A percentile compares a stretch with the other conserved stretches of the same genome.
phyloP scores from a whole-genome alignment of 352 stramenopile species.

The Phytophthora pinifolia region DNA sequence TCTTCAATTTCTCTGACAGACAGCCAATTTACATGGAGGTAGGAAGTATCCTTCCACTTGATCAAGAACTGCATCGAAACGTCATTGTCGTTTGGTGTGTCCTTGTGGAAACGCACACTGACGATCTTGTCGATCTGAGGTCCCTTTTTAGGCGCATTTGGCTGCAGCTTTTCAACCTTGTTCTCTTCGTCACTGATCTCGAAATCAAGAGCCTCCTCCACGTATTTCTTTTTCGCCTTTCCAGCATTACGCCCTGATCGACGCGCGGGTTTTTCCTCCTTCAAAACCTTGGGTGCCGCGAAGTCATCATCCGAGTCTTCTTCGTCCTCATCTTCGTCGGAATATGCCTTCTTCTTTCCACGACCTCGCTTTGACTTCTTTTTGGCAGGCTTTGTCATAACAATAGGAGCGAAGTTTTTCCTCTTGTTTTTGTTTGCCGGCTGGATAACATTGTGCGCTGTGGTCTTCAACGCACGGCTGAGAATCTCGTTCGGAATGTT shows the following conservation, averaged over 20 bases:
- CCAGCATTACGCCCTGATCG: slow-evolving; percentile 81
- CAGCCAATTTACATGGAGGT: slow-evolving; percentile 99
- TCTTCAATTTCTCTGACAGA: slow-evolving; percentile 92
- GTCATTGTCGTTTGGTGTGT: slow-evolving; percentile 40
- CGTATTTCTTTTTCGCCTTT: slow-evolving; percentile 86
- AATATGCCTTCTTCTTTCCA: slow-evolving; percentile 65
- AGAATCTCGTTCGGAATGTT: slow-evolving; percentile 80
- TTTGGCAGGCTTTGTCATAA: slow-evolving; percentile 63
- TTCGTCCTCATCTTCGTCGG: slow-evolving; percentile 81
- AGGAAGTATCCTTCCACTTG: slow-evolving; percentile 98
- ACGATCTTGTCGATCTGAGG: slow-evolving; percentile 95
- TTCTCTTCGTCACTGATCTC: slow-evolving; percentile 76
- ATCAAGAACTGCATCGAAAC: slow-evolving; percentile 97
- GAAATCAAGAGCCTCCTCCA: slow-evolving; percentile 79
- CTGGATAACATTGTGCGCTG: slow-evolving; percentile 57
- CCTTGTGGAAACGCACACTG: slow-evolving; percentile 81
- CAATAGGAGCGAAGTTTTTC: slow-evolving; percentile 65
- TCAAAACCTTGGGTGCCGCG: slow-evolving; percentile 32
- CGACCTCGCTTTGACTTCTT: slow-evolving; percentile 64
- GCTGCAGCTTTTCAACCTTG: slow-evolving; percentile 27
- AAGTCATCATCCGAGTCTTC: slow-evolving; percentile 66
- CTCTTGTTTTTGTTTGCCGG: slow-evolving; percentile 67
- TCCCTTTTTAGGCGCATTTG: slow-evolving; percentile 50
- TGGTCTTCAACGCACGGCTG: slow-evolving; percentile 68
- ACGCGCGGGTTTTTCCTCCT: slow-evolving; percentile 59